Percentiles rank a stretch among this genome's conserved stretches.
phyloP scores from a whole-genome alignment of 352 stramenopile genomes.

The Pythium phragmiticola region DNA sequence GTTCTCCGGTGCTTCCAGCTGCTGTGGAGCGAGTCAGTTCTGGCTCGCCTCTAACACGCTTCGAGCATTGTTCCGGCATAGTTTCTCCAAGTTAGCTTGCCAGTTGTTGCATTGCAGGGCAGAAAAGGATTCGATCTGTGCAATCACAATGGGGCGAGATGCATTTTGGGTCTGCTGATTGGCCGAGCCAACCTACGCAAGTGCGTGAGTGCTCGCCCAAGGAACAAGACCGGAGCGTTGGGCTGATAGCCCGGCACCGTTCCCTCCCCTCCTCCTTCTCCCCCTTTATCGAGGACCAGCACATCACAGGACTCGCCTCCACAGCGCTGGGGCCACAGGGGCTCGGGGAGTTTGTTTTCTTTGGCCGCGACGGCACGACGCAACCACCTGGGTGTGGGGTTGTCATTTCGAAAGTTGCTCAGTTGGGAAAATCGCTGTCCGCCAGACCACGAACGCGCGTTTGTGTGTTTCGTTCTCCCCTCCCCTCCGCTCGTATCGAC shows the following conservation, averaged over 20 bases:
- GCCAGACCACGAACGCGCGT: not conserved
- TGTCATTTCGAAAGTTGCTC: constrained; percentile 30
- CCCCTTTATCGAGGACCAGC: no score
- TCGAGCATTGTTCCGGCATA: not conserved
- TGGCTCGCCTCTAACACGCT: constrained; percentile 10
- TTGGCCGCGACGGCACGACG: constrained; percentile 17
- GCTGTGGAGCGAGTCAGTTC: constrained; percentile 22
- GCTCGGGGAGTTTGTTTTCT: constrained; percentile 5
- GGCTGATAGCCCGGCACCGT: not conserved
- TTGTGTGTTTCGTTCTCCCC: no score
- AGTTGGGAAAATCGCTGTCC: constrained; percentile 3
- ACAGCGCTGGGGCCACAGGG: constrained; percentile 3
- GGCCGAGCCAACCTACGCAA: constrained; percentile 11
- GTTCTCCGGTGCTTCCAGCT: not conserved
- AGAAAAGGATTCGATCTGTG: constrained; percentile 15
- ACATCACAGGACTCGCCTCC: no score
- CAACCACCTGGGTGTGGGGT: constrained; percentile 24
- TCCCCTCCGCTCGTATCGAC: not conserved
- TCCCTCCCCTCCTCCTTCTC: constrained; percentile 4
- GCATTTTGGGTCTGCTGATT: constrained; percentile 13
- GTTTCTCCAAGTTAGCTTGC: constrained; percentile 9
- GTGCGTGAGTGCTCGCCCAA: constrained; percentile 18
- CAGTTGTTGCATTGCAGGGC: constrained; percentile 18
- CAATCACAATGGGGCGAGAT: constrained; percentile 27
- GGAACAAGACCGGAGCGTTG: constrained; percentile 2